Percentiles rank a stretch among this genome's conserved stretches.
Conservation (phyloP, 768 basidiomycete genomes). For the Suillus brevipes region DNA sequence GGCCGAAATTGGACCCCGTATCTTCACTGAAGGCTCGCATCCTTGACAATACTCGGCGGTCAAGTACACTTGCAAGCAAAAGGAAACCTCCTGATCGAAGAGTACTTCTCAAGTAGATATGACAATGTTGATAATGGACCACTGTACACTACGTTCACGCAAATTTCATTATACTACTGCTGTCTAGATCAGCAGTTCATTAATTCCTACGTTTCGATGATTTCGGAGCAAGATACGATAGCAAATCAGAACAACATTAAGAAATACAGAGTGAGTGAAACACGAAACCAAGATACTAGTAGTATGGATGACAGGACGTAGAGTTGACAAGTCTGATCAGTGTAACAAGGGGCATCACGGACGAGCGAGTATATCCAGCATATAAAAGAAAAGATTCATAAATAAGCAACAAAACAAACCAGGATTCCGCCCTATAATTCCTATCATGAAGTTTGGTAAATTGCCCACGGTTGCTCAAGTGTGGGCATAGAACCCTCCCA, state of each 20-base stretch:
- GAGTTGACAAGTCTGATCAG: constrained; percentile 24
- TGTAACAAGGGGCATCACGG: constrained; percentile 35
- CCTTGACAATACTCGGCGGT: constrained; percentile 52
- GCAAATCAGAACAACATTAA: constrained; percentile 61
- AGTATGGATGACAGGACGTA: constrained; percentile 38
- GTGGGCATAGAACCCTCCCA: constrained; percentile 70
- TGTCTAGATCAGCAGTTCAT: constrained; percentile 8
- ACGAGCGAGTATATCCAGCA: constrained; percentile 42
- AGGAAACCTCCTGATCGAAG: constrained; percentile 24
- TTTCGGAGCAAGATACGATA: constrained; percentile 48
- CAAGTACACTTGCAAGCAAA: constrained; percentile 16
- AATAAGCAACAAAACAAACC: constrained; percentile 19
- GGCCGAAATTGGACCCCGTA: constrained; percentile 29
- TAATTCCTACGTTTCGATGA: constrained; percentile 6
- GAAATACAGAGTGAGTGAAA: constrained; percentile 49
- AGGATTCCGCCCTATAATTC: constrained; percentile 40
- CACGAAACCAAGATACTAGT: constrained; percentile 43
- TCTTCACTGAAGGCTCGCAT: constrained; percentile 54
- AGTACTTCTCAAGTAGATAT: constrained; percentile 12
- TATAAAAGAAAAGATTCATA: constrained; percentile 38
- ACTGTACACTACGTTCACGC: constrained; percentile 8
- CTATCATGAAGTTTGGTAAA: constrained; percentile 43
- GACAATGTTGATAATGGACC: neutral
- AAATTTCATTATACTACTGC: neutral
- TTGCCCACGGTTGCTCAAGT: constrained; percentile 72